Base-by-base conservation (phyloP, 2,329 filamentous ascomycete species). In the Cordyceps pruinosa region DNA sequence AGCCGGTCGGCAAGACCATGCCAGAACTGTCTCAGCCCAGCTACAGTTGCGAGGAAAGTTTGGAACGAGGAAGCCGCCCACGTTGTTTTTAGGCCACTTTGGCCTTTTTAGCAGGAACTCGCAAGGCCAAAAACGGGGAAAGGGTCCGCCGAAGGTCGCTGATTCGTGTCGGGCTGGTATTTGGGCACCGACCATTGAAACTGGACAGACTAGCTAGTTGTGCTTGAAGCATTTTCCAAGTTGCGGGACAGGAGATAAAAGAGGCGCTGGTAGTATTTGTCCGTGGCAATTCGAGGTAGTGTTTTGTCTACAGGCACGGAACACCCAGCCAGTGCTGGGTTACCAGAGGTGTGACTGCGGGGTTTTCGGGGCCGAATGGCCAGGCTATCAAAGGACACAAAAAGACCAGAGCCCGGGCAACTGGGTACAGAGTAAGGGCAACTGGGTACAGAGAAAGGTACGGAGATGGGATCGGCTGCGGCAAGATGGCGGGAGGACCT, bases 11-110 rank as follows among this genome's bases (percentile, higher is more conserved):
- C n/a, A 17, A 26, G 10, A 21, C 50, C 34, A 41, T 48, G 52
- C 52, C 52, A 48, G 26, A 9, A 15, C 25, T 56, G 53, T 56
- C 45, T 56, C 53, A 56, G 53, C 34, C 53, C 53, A 41, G 26
- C 34, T 13, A 26, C 19, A 49, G 52, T 4, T 19, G 13, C 45
- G 23, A 46, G 51, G 32, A 26, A 46, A 25, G n/a, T 23, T 23
- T 46, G 23, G 42, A 17, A 28, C 30, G 21, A 35, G n/a, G 8
- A 45, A 21, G 34, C 8, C 12, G 6, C 39, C 10, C 21, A 53
- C 12, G 10, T n/a, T n/a, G 39, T 13, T 45, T 45, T 3, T 13
- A 50, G 34, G 46, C 30, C 46, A 17, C 25, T 34, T 17, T 13
- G 41, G 7, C 44, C 25, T 26, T 30, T 26, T 46, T 32, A 44